Evolutionary conservation across 306 rosid species (phyloP), one percentile per base, ranked within the genome.

Genomic region (Quillaja saponaria): DNA sequence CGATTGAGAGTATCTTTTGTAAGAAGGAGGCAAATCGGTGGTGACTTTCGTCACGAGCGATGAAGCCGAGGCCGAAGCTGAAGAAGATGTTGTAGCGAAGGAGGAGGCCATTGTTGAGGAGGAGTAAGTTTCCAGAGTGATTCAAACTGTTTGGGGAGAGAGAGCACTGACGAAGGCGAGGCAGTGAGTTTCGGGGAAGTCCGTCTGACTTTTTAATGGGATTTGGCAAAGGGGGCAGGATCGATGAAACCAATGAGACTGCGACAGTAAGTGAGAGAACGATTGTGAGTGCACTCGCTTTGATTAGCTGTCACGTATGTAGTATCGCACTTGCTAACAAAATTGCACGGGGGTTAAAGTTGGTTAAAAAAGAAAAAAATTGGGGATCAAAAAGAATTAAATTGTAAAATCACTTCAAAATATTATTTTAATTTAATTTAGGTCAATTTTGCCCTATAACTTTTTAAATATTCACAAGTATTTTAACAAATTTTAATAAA

Each of bases 41-140:
- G 85, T 19, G 50, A 83, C 48, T 51, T 76, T 78, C 51, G 84
- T 62, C 44, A 75, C 56, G 6, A 56, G 8, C 54, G 79, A 65
- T 8, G 84, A 64, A 15, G 83, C 70, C 21, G 87, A 63, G 8
- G 77, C 48, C 7, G 77, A 70, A 63, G 81, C 75, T 53, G 69
- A 34, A 52, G 65, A 3, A 0, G 55, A 42, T 11, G 78, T 48
- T 8, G 73, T 48, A 52, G 80, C 34, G 25, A 74, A 50, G 34
- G 78, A 55, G 14, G 77, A 75, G 17, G 84, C 76, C 81, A 65
- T 69, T 47, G 49, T 17, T 44, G 15, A 46, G 62, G 60, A 14
- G 10, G 8, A 38, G 20, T 12, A 13, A 4, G 8, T 16, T 47
- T 37, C 41, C 4, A 15, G 13, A 56, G 33, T 18, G 51, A 34